Conservation (phyloP, 306 rosid genomes). For the Purshia tridentata region DNA sequence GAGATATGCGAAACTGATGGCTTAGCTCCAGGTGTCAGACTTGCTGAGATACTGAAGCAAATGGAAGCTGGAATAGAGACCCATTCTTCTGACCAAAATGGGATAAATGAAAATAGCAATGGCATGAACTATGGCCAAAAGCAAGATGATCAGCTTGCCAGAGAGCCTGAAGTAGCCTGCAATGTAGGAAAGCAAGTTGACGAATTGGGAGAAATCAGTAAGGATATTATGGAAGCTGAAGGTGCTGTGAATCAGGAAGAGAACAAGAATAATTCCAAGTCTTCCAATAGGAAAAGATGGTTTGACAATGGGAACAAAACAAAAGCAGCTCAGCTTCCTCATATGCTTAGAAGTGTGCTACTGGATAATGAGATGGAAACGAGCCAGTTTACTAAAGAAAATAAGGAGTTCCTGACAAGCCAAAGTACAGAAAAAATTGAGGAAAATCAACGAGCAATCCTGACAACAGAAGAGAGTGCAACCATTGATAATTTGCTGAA, state of each 20-base stretch:
- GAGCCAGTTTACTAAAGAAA: conserved; percentile 11
- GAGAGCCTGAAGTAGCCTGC: conserved; percentile 37
- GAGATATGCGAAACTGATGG: conserved; percentile 41
- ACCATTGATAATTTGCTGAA: conserved; percentile 28
- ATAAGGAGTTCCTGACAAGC: conserved; percentile 12
- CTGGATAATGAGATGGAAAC: conserved; percentile 36
- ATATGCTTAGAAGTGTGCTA: conserved; percentile 2
- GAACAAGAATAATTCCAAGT: conserved; percentile 30
- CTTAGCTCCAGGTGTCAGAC: conserved; percentile 37
- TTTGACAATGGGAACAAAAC: conserved; percentile 28
- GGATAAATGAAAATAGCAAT: conserved; percentile 25
- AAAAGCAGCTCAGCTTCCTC: conserved; percentile 26
- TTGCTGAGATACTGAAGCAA: conserved; percentile 32
- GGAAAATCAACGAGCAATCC: conserved; percentile 28
- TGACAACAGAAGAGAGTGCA: conserved; percentile 42
- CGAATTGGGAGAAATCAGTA: conserved; percentile 34
- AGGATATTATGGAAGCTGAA: conserved; percentile 35
- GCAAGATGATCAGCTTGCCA: conserved; percentile 28
- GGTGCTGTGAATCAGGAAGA: conserved; percentile 37
- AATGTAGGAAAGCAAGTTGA: conserved; percentile 34
- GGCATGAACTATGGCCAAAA: conserved; percentile 36
- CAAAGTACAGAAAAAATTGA: conserved; percentile 19
- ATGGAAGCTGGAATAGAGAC: conserved; percentile 35
- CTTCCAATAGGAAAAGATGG: conserved; percentile 42
- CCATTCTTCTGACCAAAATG: conserved; percentile 28